Evolutionary conservation across 306 rosid genomes (phyloP).

Genomic region (Carpinus viminea): DNA sequence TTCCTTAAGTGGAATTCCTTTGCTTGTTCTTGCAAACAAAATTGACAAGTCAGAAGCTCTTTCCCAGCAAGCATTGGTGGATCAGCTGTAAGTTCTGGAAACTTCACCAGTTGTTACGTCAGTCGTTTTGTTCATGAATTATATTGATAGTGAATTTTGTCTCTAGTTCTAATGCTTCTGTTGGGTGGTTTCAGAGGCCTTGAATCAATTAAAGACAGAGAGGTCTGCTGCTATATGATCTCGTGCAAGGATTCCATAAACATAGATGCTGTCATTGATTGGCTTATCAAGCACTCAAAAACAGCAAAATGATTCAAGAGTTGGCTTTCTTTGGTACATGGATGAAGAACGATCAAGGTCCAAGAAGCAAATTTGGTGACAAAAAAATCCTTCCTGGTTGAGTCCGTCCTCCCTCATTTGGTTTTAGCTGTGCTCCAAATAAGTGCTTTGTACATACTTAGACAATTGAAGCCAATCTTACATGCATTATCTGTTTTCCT

Average conservation of each 20-base stretch:
- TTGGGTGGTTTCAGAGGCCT: slow-evolving; percentile 66
- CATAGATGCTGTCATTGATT: slow-evolving; percentile 87
- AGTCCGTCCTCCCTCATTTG: not conserved
- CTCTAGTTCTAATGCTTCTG: slow-evolving; percentile 11
- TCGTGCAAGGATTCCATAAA: slow-evolving; percentile 96
- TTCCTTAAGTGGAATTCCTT: slow-evolving; percentile 69
- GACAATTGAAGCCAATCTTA: not conserved
- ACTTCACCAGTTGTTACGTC: not conserved
- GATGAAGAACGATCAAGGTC: slow-evolving; percentile 7
- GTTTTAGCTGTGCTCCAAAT: not conserved
- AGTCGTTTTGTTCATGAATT: not conserved
- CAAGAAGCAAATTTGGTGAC: slow-evolving; percentile 18
- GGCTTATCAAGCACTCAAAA: slow-evolving; percentile 97
- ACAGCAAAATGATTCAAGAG: slow-evolving; percentile 52
- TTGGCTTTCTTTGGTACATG: slow-evolving; percentile 15
- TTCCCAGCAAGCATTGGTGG: slow-evolving; percentile 83
- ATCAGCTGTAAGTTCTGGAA: slow-evolving; percentile 70
- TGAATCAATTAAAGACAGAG: slow-evolving; percentile 72
- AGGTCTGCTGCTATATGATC: slow-evolving; percentile 93
- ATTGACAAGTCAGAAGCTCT: slow-evolving; percentile 94
- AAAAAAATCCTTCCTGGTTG: slow-evolving; percentile 10
- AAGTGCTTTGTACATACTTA: slow-evolving; percentile 12
- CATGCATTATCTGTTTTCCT: not conserved
- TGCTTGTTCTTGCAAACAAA: slow-evolving; percentile 91
- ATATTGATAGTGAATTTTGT: slow-evolving; percentile 5